Conservation (phyloP, 1,284 basidiomycete species). For the Moniliophthora roreri region DNA sequence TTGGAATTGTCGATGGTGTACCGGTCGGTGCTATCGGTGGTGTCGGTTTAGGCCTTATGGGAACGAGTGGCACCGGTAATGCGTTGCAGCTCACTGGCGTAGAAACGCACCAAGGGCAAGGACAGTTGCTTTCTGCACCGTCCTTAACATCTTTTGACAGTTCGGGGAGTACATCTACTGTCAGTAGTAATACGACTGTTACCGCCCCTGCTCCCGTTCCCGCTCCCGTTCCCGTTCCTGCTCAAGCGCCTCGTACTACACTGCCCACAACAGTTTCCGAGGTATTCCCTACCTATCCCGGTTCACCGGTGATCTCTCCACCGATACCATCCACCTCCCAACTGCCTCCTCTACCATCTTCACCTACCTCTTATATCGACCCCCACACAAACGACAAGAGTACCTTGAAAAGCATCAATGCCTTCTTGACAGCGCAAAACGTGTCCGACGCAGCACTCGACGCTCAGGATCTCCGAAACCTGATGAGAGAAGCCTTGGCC, state of each 20-base stretch:
- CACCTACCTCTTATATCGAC: too few relatives aligned
- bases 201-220: not conserved
- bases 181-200: too few relatives aligned
- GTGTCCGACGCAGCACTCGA: constrained; percentile 54
- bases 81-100: too few relatives aligned
- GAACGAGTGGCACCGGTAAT: too few relatives aligned
- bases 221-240: not conserved
- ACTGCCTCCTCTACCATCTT: too few relatives aligned
- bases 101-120: too few relatives aligned
- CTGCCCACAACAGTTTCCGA: too few relatives aligned
- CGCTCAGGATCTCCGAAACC: constrained; percentile 51
- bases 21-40: too few relatives aligned
- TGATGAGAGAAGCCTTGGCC: constrained; percentile 58
- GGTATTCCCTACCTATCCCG: not conserved
- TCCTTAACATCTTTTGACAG: not conserved
- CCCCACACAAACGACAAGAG: not conserved
- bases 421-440: constrained; percentile 45
- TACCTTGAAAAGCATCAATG: not conserved
- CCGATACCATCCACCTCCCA: not conserved
- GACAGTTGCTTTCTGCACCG: not conserved
- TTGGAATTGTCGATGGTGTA: too few relatives aligned
- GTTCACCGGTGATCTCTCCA: not conserved
- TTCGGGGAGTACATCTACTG: too few relatives aligned
- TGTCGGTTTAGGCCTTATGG: too few relatives aligned
- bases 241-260: not conserved